These are phyloP conservation scores for Eutrema salsugineum DNA, from an alignment of 441 rosid genomes.

Conservation along the genomic window DNA sequence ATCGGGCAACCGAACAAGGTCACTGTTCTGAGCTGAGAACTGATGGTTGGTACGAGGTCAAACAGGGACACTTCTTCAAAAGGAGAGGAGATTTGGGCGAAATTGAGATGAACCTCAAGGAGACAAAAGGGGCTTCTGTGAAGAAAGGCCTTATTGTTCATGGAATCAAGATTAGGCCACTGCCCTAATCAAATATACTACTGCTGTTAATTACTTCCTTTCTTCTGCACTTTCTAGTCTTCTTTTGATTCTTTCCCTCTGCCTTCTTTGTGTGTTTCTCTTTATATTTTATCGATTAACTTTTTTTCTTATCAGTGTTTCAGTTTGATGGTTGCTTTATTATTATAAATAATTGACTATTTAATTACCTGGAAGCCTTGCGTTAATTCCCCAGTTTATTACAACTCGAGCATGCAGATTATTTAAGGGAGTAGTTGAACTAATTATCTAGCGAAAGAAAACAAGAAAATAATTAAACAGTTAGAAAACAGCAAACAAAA, in stretches of 20 bases:
- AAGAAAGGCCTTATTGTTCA: constrained; percentile 26
- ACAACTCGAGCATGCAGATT: background rate
- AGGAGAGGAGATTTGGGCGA: constrained; percentile 30
- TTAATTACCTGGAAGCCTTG: background rate
- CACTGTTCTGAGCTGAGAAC: constrained; percentile 1
- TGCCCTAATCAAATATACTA: background rate
- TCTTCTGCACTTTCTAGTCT: background rate
- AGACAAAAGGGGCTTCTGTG: constrained; percentile 19
- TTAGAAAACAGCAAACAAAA: background rate
- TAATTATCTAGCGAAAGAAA: background rate
- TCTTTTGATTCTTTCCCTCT: background rate
- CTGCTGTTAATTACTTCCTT: background rate
- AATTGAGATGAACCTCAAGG: constrained; percentile 24
- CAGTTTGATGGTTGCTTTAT: background rate
- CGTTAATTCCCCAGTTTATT: background rate
- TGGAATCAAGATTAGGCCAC: constrained; percentile 34
- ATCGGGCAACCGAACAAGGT: background rate
- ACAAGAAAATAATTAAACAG: background rate
- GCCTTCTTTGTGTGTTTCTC: background rate
- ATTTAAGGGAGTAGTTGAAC: background rate
- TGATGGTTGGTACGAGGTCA: constrained; percentile 30
- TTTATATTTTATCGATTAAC: background rate
- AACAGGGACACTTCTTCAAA: constrained; percentile 24
- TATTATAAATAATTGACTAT: background rate
- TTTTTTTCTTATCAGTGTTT: background rate